phyloP scores from a whole-genome alignment of 768 basidiomycete genomes.

The Chalciporus sphaerocephalus region DNA sequence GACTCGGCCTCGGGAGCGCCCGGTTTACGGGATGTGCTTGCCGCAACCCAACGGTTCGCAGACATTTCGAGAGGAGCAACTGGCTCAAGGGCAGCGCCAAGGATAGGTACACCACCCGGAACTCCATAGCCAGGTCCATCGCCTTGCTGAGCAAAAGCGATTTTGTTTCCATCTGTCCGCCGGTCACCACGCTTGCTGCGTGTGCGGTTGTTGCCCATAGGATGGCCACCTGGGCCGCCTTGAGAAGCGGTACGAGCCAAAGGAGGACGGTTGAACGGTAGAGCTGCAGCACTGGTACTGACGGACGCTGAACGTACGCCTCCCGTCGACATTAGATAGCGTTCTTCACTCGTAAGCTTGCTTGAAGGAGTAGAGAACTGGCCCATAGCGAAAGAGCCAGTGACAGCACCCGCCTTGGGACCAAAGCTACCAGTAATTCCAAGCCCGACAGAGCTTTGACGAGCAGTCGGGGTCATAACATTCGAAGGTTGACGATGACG shows the following conservation, averaged over 20 bases:
- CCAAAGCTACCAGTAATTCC: constrained; percentile 32
- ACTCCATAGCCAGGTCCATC: constrained; percentile 35
- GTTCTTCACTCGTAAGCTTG: constrained; percentile 69
- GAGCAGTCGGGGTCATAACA: constrained; percentile 40
- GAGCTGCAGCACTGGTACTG: constrained; percentile 42
- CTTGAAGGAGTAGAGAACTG: constrained; percentile 52
- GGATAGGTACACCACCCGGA: constrained; percentile 27
- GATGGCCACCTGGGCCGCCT: constrained; percentile 49
- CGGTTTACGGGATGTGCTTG: constrained; percentile 41
- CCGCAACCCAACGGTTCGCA: constrained; percentile 80
- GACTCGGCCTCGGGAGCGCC: constrained; percentile 51
- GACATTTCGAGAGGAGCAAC: constrained; percentile 72
- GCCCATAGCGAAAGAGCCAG: constrained; percentile 54
- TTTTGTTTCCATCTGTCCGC: constrained; percentile 54
- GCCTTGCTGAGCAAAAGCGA: constrained; percentile 33
- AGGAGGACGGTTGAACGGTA: constrained; percentile 53
- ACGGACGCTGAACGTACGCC: constrained; percentile 53
- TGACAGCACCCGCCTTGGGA: constrained; percentile 30
- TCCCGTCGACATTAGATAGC: constrained; percentile 46
- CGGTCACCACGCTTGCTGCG: constrained; percentile 84
- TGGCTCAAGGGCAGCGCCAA: constrained; percentile 48
- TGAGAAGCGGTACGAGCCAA: constrained; percentile 71
- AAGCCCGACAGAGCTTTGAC: constrained; percentile 49
- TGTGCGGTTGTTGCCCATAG: constrained; percentile 53
- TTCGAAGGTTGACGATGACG: constrained; percentile 48